Conservation (phyloP, 306 rosid genomes). For the Hylodesmum podocarpum region DNA sequence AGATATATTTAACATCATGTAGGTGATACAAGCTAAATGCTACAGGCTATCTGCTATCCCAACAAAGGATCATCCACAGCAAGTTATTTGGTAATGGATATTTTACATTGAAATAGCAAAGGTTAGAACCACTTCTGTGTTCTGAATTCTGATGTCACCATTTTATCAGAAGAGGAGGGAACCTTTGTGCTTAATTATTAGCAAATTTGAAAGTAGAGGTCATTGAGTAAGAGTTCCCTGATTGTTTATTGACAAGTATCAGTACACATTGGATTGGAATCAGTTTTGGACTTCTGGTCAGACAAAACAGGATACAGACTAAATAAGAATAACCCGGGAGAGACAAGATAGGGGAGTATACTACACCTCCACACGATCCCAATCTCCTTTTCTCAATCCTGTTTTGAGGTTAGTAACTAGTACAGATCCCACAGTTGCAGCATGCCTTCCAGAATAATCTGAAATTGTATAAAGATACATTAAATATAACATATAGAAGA, state of each 20-base stretch:
- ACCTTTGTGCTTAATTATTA: background rate
- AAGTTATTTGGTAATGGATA: slow-evolving; percentile 6
- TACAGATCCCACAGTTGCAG: slow-evolving; percentile 91
- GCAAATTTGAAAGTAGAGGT: background rate
- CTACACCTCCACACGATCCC: slow-evolving; percentile 89
- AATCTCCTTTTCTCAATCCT: slow-evolving; percentile 84
- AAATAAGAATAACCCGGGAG: background rate
- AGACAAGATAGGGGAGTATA: background rate
- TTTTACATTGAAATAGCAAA: slow-evolving; percentile 8
- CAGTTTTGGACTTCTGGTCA: background rate
- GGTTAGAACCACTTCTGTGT: background rate
- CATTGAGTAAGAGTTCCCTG: background rate
- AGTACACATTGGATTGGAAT: background rate
- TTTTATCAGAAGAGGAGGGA: background rate
- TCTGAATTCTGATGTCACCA: background rate
- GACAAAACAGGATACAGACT: slow-evolving; percentile 8
- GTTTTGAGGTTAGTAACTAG: slow-evolving; percentile 88
- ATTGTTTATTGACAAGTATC: slow-evolving; percentile 2
- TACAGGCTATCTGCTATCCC: background rate
- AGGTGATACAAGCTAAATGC: slow-evolving; percentile 2
- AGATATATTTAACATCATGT: background rate
- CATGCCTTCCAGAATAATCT: slow-evolving; percentile 87
- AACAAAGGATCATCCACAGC: background rate
- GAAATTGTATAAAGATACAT: slow-evolving; percentile 19
- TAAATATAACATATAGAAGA: background rate